Evolutionary conservation across 2,329 filamentous ascomycete species (phyloP), one percentile per base, ranked within the genome.

Genomic region (Dactylonectria macrodidyma): DNA sequence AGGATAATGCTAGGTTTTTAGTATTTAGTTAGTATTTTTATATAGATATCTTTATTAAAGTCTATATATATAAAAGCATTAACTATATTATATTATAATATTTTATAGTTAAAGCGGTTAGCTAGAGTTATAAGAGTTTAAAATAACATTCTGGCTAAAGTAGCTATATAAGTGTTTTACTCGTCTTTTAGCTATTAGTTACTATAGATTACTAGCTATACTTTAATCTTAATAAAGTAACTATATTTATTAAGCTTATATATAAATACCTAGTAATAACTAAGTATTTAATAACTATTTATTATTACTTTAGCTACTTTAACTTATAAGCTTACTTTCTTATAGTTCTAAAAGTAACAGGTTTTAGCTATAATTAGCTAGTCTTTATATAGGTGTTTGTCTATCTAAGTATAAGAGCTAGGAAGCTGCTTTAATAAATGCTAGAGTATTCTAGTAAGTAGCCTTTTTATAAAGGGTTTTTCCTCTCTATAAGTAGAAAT

Each of bases 51-150:
- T 24, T 34, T 22, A 8, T 56, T 14, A 16, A 56, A 7, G 9
- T 19, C 5, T 8, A 24, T 24, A 26, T 44, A 12, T 26, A 56
- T 24, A 26, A 56, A 56, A 2, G 34, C 19, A 38, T 56, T 56
- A 5, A 56, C 54, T 16, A 19, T n/a, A 26, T 56, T n/a, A 33
- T 54, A 54, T 34, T 54, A n/a, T 10, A 54, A 33, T 14, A 54
- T 30, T 30, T 54, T 10, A 19, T 33, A 34, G 26, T 54, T 11
- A 33, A 54, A 54, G 5, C 5, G 2, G 16, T 44, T 44, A n/a
- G 14, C 12, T 44, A 44, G 14, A 5, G 3, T 14, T 16, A 44
- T 16, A 16, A 44, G 14, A 2, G 14, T 44, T 16, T 16, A 16
- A 16, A 44, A 44, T 44, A 14, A 44, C 3, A 44, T 44, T 6